Evolutionary conservation across 345 rosid genomes (phyloP).

Genomic region (Raphanus raphanistrum): DNA sequence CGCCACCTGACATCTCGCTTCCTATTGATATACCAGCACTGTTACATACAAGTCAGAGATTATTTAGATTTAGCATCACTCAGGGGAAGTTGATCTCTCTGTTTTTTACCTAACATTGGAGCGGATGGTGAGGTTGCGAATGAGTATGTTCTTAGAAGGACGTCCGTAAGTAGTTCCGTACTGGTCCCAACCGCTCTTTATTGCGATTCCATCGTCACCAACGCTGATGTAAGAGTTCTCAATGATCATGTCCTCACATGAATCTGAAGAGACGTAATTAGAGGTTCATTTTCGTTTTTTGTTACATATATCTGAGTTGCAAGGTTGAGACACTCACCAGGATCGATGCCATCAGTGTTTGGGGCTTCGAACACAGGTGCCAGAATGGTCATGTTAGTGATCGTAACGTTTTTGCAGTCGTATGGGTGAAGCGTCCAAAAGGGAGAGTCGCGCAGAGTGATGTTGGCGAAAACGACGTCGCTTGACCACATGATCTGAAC

Average conservation of each 20-base stretch:
- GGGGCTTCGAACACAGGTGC: constrained; percentile 80
- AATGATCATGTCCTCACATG: constrained; percentile 82
- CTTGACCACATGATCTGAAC: constrained; percentile 90
- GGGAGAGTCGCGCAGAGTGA: constrained; percentile 84
- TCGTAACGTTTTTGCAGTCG: constrained; percentile 83
- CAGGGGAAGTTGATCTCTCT: constrained; percentile 24
- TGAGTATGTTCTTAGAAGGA: constrained; percentile 77
- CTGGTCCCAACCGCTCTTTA: constrained; percentile 97
- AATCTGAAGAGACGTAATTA: constrained; percentile 44
- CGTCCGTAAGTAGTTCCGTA: constrained; percentile 76
- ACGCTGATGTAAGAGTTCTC: constrained; percentile 89
- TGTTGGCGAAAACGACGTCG: constrained; percentile 67
- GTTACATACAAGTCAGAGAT: constrained; percentile 8
- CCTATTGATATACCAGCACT: constrained; percentile 96
- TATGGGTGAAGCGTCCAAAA: constrained; percentile 96
- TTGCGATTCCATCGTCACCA: constrained; percentile 87
- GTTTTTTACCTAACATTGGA: constrained; percentile 75
- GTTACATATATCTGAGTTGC: too few relatives aligned
- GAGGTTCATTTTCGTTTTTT: too few relatives aligned
- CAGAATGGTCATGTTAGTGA: constrained; percentile 72
- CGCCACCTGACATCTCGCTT: constrained; percentile 99
- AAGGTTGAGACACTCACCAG: too few relatives aligned
- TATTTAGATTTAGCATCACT: not conserved
- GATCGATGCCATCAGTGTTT: constrained; percentile 52
- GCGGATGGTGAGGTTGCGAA: constrained; percentile 71